Conservation (phyloP, 2,329 filamentous ascomycete species). For the Pezicula radicicola region DNA sequence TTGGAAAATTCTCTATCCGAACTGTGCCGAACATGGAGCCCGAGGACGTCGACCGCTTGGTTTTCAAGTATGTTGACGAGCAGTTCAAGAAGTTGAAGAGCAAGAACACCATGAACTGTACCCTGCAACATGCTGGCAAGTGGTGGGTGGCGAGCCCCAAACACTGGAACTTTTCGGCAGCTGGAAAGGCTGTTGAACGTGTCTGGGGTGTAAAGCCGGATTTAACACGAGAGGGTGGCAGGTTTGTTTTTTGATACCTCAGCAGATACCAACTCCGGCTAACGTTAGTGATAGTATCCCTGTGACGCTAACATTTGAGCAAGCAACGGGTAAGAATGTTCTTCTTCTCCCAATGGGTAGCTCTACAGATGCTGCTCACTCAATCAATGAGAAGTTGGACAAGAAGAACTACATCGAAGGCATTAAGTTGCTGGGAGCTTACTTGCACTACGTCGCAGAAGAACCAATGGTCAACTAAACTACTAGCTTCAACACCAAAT, state of each 20-base stretch:
- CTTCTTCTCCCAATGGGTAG: slow-evolving; percentile 94
- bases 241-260: slow-evolving; percentile 43
- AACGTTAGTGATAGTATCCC: slow-evolving; percentile 65
- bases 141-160: slow-evolving; percentile 99
- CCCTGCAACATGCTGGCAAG: slow-evolving; percentile 85
- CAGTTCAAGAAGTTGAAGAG: slow-evolving; percentile 83
- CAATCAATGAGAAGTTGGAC: slow-evolving; percentile 98
- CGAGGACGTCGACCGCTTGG: slow-evolving; percentile 79
- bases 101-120: slow-evolving; percentile 87
- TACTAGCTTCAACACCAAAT: too few relatives aligned
- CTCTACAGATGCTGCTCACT: slow-evolving; percentile 94
- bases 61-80: slow-evolving; percentile 79
- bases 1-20: slow-evolving; percentile 96
- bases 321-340: slow-evolving; percentile 97
- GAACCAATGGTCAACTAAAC: slow-evolving; percentile 56
- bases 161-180: slow-evolving; percentile 98
- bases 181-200: slow-evolving; percentile 91
- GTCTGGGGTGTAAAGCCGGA: slow-evolving; percentile 94
- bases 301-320: slow-evolving; percentile 94
- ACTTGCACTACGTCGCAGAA: slow-evolving; percentile 92
- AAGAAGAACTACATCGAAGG: slow-evolving; percentile 98
- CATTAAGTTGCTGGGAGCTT: slow-evolving; percentile 91
- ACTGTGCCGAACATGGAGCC: slow-evolving; percentile 98
- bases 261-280: neutral
- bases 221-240: slow-evolving; percentile 93